These are phyloP conservation scores for Gremmenia infestans DNA, from an alignment of 2,329 filamentous ascomycete genomes.

Conservation along the genomic window DNA sequence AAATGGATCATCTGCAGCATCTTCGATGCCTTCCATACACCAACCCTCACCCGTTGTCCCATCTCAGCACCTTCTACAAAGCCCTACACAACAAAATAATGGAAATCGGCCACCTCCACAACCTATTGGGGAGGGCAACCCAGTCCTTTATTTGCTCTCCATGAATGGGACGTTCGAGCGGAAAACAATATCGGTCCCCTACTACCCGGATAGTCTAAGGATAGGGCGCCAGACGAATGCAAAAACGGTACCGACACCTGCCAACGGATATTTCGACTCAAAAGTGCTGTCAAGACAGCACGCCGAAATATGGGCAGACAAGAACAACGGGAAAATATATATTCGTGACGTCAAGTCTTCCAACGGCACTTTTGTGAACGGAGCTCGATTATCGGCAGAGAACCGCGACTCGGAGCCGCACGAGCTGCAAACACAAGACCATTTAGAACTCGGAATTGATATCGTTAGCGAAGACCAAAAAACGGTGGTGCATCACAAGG, in stretches of 20 bases:
- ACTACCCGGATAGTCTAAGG: constrained; percentile 85
- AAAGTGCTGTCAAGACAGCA: constrained; percentile 96
- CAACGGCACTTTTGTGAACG: constrained; percentile 97
- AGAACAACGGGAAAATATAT: constrained; percentile 74
- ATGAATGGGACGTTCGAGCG: constrained; percentile 96
- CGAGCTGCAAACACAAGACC: constrained; percentile 85
- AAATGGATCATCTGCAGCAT: constrained; percentile 53
- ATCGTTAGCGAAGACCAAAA: constrained; percentile 99
- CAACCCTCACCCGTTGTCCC: constrained; percentile 54
- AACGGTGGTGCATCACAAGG: constrained; percentile 97
- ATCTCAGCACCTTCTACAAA: constrained; percentile 64
- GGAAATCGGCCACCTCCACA: constrained; percentile 40
- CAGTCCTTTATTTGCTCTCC: constrained; percentile 79
- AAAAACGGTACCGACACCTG: constrained; percentile 84
- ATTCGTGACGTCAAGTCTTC: constrained; percentile 98
- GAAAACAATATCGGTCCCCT: constrained; percentile 92
- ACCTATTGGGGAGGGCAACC: constrained; percentile 51
- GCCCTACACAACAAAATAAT: constrained; percentile 52
- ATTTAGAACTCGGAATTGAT: constrained; percentile 92
- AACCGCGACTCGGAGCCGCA: constrained; percentile 96
- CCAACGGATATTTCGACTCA: constrained; percentile 96
- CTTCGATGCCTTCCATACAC: constrained; percentile 58
- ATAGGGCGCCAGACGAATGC: constrained; percentile 97
- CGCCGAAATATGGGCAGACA: constrained; percentile 89
- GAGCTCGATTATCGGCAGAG: constrained; percentile 80